These are phyloP conservation scores for Fusarium beomiforme DNA, from an alignment of 2,329 filamentous ascomycete species.

Conservation along the genomic window DNA sequence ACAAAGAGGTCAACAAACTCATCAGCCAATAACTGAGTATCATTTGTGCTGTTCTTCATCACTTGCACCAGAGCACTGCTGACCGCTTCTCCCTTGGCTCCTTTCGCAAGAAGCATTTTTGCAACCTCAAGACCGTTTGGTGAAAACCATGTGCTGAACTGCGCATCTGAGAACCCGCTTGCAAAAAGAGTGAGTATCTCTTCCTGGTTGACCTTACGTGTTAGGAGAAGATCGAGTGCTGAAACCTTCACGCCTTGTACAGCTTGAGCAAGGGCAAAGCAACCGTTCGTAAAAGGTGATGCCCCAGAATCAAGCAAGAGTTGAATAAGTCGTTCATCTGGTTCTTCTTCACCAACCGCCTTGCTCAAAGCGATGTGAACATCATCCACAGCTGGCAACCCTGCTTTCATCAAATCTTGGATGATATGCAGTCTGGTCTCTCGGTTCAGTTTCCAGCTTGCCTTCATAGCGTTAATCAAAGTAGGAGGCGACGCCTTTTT, in stretches of 20 bases:
- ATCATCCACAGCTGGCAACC: constrained; percentile 58
- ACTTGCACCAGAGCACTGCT: constrained; percentile 57
- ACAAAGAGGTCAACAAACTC: constrained; percentile 56
- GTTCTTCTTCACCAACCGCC: constrained; percentile 63
- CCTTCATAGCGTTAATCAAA: constrained; percentile 61
- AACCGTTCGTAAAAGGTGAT: constrained; percentile 61
- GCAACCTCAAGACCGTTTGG: constrained; percentile 58
- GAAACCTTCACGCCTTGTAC: constrained; percentile 51
- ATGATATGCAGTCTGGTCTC: constrained; percentile 60
- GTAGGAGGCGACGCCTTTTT: constrained; percentile 59
- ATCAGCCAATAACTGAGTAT: constrained; percentile 53
- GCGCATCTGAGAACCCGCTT: constrained; percentile 55
- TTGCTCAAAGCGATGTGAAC: constrained; percentile 61
- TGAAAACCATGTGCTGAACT: constrained; percentile 57
- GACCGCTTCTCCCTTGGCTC: constrained; percentile 57
- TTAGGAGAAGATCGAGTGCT: constrained; percentile 55
- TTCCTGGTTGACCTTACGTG: constrained; percentile 51
- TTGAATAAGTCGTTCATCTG: constrained; percentile 57
- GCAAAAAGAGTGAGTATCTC: constrained; percentile 59
- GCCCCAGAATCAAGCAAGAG: constrained; percentile 62
- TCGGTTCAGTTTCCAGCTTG: constrained; percentile 61
- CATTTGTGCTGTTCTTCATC: constrained; percentile 54
- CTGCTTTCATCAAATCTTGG: constrained; percentile 62
- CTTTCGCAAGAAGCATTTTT: constrained; percentile 59
- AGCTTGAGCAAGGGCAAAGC: constrained; percentile 63